These are phyloP conservation scores for Dioscorea dumetorum DNA, from an alignment of 106 monocot genomes.

Conservation along the genomic window DNA sequence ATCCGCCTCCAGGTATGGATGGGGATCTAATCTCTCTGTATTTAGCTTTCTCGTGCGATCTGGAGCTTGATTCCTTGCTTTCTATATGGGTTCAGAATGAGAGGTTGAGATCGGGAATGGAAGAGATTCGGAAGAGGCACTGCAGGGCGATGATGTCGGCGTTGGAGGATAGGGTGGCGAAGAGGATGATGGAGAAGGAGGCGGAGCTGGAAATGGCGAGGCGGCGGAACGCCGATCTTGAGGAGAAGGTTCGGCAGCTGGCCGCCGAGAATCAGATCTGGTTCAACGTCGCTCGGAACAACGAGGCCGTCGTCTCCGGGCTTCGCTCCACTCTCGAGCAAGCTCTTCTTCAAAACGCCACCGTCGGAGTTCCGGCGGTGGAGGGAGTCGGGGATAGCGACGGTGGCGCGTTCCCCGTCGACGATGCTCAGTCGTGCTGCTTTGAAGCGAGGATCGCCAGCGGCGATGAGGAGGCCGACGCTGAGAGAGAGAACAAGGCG, in stretches of 20 bases:
- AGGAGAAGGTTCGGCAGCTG: constrained; percentile 47
- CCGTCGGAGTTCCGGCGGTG: background rate
- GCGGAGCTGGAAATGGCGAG: constrained; percentile 27
- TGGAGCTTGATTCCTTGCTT: background rate
- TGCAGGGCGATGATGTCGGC: constrained; percentile 16
- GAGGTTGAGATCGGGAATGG: constrained; percentile 26
- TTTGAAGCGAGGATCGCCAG: constrained; percentile 4
- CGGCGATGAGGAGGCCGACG: background rate
- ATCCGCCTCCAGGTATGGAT: constrained; percentile 36
- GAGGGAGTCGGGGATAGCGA: constrained; percentile 39
- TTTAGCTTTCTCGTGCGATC: background rate
- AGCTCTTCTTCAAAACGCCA: constrained; percentile 22
- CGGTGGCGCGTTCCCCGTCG: constrained; percentile 10
- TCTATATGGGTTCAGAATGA: constrained; percentile 24
- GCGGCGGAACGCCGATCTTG: constrained; percentile 39
- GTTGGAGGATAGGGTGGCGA: constrained; percentile 15
- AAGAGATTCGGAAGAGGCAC: constrained; percentile 32
- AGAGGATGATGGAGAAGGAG: constrained; percentile 37
- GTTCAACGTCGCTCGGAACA: constrained; percentile 53
- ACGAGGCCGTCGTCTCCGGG: constrained; percentile 46
- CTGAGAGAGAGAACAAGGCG: background rate
- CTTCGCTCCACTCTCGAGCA: constrained; percentile 55
- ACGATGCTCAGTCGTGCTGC: constrained; percentile 50
- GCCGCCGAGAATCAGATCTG: constrained; percentile 54
- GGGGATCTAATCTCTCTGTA: too few species aligned